phyloP scores from a whole-genome alignment of 495 filamentous ascomycete species.

The Aspergillus haitiensis region DNA sequence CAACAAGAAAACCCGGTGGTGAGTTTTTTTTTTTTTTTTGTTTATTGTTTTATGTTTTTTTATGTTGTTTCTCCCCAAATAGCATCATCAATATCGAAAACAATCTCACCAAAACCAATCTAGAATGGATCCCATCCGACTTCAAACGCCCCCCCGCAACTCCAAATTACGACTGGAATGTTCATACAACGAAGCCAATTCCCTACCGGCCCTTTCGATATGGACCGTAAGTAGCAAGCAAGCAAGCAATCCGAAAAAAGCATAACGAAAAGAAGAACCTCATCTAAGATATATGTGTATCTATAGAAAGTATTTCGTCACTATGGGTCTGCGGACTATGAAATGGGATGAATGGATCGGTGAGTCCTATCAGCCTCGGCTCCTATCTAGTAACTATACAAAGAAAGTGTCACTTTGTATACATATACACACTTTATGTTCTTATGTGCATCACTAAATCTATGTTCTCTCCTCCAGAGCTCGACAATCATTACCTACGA shows the following conservation, averaged over 20 bases:
- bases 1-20: constrained; percentile 37
- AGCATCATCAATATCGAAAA: neutral
- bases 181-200: constrained; percentile 70
- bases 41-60: too few species aligned
- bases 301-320: constrained; percentile 64
- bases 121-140: constrained; percentile 68
- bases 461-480: constrained; percentile 45
- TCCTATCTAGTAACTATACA: too few species aligned
- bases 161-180: constrained; percentile 71
- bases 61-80: too few species aligned
- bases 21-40: neutral
- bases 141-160: constrained; percentile 68
- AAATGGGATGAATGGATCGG: constrained; percentile 82
- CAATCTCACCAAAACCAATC: neutral
- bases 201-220: constrained; percentile 85
- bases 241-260: neutral
- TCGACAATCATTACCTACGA: constrained; percentile 78
- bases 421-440: too few species aligned
- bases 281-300: neutral
- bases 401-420: too few species aligned
- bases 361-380: constrained; percentile 17
- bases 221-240: constrained; percentile 57
- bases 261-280: neutral
- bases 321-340: constrained; percentile 79
- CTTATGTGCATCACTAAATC: too few species aligned